Evolutionary conservation across 140 eudicot species (phyloP).

Genomic region (Bidens hawaiensis): DNA sequence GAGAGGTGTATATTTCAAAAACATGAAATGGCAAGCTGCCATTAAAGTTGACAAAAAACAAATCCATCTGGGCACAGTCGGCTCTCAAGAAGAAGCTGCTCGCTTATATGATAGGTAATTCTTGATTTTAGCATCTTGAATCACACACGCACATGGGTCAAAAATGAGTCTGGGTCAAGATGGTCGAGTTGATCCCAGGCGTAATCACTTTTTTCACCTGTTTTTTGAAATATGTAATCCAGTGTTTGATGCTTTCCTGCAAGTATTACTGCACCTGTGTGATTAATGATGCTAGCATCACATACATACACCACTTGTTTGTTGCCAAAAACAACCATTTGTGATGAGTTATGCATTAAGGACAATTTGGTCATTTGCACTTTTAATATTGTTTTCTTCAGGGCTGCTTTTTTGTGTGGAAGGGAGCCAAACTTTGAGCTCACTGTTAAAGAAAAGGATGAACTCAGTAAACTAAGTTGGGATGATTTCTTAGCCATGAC

Average conservation of each 20-base stretch:
- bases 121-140: background rate
- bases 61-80: slow-evolving; percentile 92
- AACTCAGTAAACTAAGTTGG: slow-evolving; percentile 75
- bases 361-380: background rate
- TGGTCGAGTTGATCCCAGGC: background rate
- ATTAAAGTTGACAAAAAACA: slow-evolving; percentile 96
- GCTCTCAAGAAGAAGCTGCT: slow-evolving; percentile 93
- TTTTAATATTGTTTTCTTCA: slow-evolving; percentile 18
- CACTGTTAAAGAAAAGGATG: slow-evolving; percentile 63
- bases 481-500: slow-evolving; percentile 75
- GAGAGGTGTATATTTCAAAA: slow-evolving; percentile 96
- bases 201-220: background rate
- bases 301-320: background rate
- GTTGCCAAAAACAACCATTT: background rate
- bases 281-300: background rate
- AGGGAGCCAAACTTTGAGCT: slow-evolving; percentile 92
- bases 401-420: slow-evolving; percentile 98
- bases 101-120: slow-evolving; percentile 89
- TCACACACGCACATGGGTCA: background rate
- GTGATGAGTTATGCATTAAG: background rate
- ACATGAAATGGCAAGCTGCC: slow-evolving; percentile 99
- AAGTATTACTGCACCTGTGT: background rate
- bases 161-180: background rate
- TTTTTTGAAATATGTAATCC: background rate
- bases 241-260: background rate